Conservation (phyloP, 257 asterid species). For the Solanum piurae region DNA sequence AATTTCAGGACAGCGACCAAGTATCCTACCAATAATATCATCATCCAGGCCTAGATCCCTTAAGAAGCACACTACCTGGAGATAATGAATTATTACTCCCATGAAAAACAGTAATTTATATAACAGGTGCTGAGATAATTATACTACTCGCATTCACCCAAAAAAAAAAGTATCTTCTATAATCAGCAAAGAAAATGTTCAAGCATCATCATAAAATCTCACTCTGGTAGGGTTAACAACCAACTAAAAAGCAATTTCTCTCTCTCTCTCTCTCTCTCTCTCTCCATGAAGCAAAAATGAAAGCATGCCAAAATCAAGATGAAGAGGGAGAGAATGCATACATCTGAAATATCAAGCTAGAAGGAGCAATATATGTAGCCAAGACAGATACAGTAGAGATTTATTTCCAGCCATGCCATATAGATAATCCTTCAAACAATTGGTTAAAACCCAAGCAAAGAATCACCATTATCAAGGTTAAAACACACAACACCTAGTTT, state of each 20-base stretch:
- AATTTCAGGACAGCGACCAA: constrained; percentile 84
- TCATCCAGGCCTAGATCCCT: constrained; percentile 65
- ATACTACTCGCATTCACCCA: not conserved
- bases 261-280: not conserved
- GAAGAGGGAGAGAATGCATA: not conserved
- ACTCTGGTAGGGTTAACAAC: not conserved
- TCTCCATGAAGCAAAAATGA: not conserved
- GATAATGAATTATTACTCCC: not conserved
- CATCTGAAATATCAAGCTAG: not conserved
- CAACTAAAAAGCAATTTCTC: not conserved
- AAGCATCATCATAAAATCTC: not conserved
- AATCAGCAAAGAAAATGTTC: not conserved
- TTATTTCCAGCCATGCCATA: not conserved
- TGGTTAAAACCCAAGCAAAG: not conserved
- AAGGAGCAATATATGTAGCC: not conserved
- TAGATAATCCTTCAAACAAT: not conserved
- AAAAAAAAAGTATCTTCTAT: not conserved
- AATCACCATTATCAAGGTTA: not conserved
- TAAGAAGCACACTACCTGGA: constrained; percentile 66
- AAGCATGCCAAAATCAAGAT: not conserved
- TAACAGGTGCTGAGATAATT: not conserved
- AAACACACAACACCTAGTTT: not conserved
- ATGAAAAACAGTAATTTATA: not conserved
- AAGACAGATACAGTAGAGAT: not conserved
- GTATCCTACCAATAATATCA: constrained; percentile 47